phyloP scores from a whole-genome alignment of 2,329 filamentous ascomycete species.

The Arthrobotrys entomopaga region DNA sequence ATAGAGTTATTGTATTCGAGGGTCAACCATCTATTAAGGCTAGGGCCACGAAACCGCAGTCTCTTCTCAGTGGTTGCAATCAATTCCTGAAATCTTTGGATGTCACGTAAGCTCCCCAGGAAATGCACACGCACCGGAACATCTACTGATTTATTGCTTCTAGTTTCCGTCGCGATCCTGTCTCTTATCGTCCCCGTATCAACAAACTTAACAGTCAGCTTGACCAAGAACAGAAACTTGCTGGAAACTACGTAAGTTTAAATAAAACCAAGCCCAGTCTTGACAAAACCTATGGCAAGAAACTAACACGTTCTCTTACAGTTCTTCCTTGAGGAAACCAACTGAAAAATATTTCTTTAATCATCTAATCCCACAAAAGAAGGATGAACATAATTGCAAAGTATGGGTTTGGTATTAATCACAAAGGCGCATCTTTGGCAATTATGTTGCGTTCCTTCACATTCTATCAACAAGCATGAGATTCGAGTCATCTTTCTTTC shows the following conservation, averaged over 20 bases:
- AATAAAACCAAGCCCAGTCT: constrained; percentile 1
- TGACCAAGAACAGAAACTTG: constrained; percentile 95
- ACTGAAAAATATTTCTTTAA: constrained; percentile 61
- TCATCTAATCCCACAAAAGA: constrained; percentile 18
- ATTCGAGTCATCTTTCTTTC: neutral
- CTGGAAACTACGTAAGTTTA: constrained; percentile 84
- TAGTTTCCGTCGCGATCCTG: constrained; percentile 90
- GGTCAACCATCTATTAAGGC: constrained; percentile 88
- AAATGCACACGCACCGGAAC: neutral
- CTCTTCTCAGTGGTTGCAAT: constrained; percentile 94
- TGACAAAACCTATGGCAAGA: constrained; percentile 32
- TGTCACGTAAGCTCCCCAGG: constrained; percentile 70
- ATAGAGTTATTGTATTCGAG: constrained; percentile 98
- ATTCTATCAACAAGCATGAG: neutral
- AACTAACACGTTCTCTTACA: constrained; percentile 60
- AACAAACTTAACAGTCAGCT: constrained; percentile 97
- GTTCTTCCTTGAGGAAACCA: constrained; percentile 95
- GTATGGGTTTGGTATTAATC: constrained; percentile 23
- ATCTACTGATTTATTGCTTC: constrained; percentile 8
- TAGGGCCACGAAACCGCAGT: constrained; percentile 89
- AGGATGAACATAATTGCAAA: constrained; percentile 27
- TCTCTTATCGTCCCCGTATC: constrained; percentile 95
- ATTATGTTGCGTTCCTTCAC: constrained; percentile 15
- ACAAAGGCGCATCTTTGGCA: constrained; percentile 40
- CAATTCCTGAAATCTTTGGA: constrained; percentile 94